phyloP scores from a whole-genome alignment of 768 basidiomycete species.

The Hysterangium stoloniferum region DNA sequence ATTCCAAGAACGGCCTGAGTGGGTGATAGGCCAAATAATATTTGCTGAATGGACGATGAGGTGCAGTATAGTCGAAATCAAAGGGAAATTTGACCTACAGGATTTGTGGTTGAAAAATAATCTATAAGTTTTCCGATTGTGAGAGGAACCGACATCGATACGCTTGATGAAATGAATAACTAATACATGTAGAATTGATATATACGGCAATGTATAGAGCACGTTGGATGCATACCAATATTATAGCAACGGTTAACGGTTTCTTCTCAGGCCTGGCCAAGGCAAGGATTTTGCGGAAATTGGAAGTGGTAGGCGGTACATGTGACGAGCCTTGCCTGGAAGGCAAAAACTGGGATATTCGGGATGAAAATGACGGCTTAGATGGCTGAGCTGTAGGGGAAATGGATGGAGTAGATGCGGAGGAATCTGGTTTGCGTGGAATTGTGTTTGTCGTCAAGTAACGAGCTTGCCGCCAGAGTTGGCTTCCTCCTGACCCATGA shows the following conservation, averaged over 20 bases:
- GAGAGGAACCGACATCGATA: conserved; percentile 89
- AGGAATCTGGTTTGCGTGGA: neutral
- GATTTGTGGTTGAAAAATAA: conserved; percentile 68
- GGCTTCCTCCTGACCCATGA: too few species aligned
- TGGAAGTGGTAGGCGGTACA: conserved; percentile 43
- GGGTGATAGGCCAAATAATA: conserved; percentile 72
- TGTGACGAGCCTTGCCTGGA: conserved; percentile 26
- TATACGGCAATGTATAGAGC: neutral
- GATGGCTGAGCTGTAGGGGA: neutral
- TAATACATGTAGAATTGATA: conserved; percentile 23
- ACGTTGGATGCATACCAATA: conserved; percentile 28
- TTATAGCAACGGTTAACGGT: conserved; percentile 67
- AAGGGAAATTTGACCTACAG: conserved; percentile 39
- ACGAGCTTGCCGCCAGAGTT: neutral
- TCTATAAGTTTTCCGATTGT: conserved; percentile 93
- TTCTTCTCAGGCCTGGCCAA: conserved; percentile 80
- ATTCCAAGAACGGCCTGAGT: conserved; percentile 73
- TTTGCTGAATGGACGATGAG: conserved; percentile 37
- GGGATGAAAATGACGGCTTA: conserved; percentile 18
- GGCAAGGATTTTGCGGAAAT: conserved; percentile 63
- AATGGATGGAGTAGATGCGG: neutral
- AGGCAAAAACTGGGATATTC: conserved; percentile 14
- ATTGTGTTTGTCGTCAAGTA: neutral
- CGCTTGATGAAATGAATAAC: conserved; percentile 78
- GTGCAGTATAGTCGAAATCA: neutral